Conservation (phyloP, 495 filamentous ascomycete species). For the Alectoria sarmentosa region DNA sequence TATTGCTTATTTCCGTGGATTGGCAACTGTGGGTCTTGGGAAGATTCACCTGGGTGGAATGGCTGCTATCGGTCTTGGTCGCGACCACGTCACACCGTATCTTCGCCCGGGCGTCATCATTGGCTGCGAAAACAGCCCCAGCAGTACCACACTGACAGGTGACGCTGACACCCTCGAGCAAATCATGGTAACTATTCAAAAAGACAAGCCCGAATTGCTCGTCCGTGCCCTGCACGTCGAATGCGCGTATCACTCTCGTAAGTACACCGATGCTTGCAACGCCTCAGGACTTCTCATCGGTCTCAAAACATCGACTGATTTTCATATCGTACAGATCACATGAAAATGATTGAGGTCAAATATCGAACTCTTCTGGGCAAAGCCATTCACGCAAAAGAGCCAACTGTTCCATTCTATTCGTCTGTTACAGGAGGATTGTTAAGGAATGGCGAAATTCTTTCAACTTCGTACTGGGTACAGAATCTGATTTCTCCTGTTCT, state of each 20-base stretch:
- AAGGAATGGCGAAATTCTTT: not conserved
- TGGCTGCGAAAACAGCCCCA: constrained; percentile 10
- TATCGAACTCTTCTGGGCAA: constrained; percentile 11
- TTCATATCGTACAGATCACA: not conserved
- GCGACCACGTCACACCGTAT: constrained; percentile 1
- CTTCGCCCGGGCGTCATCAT: constrained; percentile 6
- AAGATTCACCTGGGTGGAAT: constrained; percentile 10
- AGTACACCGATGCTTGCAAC: not conserved
- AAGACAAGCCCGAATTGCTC: constrained; percentile 11
- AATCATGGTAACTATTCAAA: not conserved
- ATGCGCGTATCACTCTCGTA: constrained; percentile 12
- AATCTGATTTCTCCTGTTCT: constrained; percentile 37
- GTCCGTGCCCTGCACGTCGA: constrained; percentile 8
- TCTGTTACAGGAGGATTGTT: constrained; percentile 6
- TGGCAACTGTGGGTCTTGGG: constrained; percentile 1
- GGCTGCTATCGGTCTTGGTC: constrained; percentile 15
- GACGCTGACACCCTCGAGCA: constrained; percentile 2
- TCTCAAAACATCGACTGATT: not conserved
- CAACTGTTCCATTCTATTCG: constrained; percentile 9
- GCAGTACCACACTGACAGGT: constrained; percentile 6
- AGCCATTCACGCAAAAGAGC: constrained; percentile 12
- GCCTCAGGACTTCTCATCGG: not conserved
- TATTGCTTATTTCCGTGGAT: constrained; percentile 36
- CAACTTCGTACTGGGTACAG: constrained; percentile 34
- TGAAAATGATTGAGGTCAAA: not conserved